phyloP scores from a whole-genome alignment of 768 basidiomycete species.

The Pulveroboletus sp. region DNA sequence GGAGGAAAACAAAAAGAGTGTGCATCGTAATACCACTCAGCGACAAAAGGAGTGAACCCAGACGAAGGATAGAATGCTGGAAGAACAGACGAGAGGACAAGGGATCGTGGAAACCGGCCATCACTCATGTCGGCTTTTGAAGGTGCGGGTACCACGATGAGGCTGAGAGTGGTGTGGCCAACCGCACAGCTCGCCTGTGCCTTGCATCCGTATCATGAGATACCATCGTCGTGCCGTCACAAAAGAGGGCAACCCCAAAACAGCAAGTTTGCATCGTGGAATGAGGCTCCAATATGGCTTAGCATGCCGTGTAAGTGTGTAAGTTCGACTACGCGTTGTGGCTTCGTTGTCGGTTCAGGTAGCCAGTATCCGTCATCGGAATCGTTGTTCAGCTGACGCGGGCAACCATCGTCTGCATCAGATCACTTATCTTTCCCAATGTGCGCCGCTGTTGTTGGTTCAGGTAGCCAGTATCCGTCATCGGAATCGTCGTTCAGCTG shows the following conservation, averaged over 20 bases:
- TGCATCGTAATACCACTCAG: conserved; percentile 24
- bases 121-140: conserved; percentile 4
- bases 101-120: not conserved
- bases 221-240: conserved; percentile 10
- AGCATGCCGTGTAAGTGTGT: too few species aligned
- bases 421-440: not conserved
- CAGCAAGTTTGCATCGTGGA: not conserved
- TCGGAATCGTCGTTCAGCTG: conserved; percentile 16
- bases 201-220: conserved; percentile 5
- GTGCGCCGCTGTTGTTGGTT: not conserved
- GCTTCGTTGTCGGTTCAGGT: not conserved
- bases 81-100: not conserved
- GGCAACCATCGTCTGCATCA: conserved; percentile 22
- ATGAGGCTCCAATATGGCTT: not conserved
- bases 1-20: conserved; percentile 29
- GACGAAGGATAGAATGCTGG: not conserved
- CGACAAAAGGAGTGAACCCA: conserved; percentile 7
- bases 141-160: not conserved
- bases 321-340: too few species aligned
- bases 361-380: not conserved
- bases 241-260: not conserved
- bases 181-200: conserved; percentile 13
- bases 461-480: not conserved
- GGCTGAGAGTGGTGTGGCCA: conserved; percentile 1
- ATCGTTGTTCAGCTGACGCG: conserved; percentile 15